Base-by-base conservation (phyloP, 805 yeast species). In the Saccharomycopsis malanga region DNA sequence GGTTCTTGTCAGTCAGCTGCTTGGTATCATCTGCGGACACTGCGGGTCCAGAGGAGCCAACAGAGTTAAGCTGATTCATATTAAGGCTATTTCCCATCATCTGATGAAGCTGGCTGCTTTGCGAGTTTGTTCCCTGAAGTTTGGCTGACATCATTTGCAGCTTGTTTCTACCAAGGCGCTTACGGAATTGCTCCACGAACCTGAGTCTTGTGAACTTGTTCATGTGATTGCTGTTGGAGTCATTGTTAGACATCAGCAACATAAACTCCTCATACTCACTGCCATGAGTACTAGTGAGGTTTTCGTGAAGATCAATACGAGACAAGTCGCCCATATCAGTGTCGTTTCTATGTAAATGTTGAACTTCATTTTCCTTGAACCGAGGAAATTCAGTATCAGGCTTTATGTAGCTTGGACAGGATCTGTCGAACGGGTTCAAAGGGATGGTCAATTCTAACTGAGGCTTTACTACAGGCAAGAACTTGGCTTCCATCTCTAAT, bases 231-330 rank as follows among this genome's bases (percentile, higher is more conserved):
- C 57, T 53, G 47, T 49, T 34, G 49, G 40, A 15, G 17, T 39
- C 48, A 17, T 45, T 63, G 43, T 79, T 83, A 53, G 72, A 73
- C 72, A 81, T 67, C 7, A 79, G 71, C 25, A 81, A 69, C 98
- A 91, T 91, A 60, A 88, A 70, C 59, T 87, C 95, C 63, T 93
- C 98, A 66, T 85, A 87, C 54, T 87, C 94, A 1, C 89, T 79
- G 48, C 81, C 76, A 60, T 87, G 95, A 34, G 80, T 77, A 22
- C 37, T 43, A 32, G 21, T 42, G 10, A 70, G 60, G 53, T 83
- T 87, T 58, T 81, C 88, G 56, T 81, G 87, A 39, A 81, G 71
- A 10, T 27, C 46, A 14, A 20, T 34, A 24, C 52, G 39, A 1
- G 17, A n/a, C 9, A 38, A 34, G 27, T 30, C 35, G 18, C 42